A percentile compares a stretch with the other conserved stretches of the same genome.
phyloP scores from a whole-genome alignment of 495 filamentous ascomycete genomes.

The Annulohypoxylon nitens region DNA sequence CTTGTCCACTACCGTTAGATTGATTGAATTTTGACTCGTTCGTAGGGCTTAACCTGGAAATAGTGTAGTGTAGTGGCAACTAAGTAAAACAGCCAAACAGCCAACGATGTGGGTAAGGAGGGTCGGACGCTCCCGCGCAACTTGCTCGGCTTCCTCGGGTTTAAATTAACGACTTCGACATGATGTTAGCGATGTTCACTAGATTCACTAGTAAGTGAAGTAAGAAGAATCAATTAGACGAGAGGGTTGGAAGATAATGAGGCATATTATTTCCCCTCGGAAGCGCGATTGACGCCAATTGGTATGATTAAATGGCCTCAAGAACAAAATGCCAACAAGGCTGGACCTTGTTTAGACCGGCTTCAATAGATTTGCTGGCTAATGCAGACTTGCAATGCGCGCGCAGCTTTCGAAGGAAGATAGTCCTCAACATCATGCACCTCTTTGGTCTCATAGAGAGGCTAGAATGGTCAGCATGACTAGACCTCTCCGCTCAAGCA shows the following conservation, averaged over 20 bases:
- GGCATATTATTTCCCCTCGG: background rate
- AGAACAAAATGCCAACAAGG: background rate
- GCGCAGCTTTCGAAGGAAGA: background rate
- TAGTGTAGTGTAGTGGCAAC: constrained; percentile 2
- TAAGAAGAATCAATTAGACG: background rate
- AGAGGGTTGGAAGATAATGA: background rate
- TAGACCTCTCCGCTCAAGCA: background rate
- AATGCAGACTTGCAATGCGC: constrained; percentile 7
- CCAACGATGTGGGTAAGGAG: constrained; percentile 6
- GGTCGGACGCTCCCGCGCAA: background rate
- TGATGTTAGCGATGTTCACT: background rate
- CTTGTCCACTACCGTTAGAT: background rate
- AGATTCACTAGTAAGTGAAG: background rate
- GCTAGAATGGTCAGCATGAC: too few species aligned
- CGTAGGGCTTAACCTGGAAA: constrained; percentile 20
- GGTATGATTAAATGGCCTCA: background rate
- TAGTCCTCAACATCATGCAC: constrained; percentile 2
- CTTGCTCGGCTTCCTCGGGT: background rate
- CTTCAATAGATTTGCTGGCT: constrained; percentile 13
- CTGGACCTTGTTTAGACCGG: constrained; percentile 1
- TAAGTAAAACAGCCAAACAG: background rate
- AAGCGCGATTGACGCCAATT: constrained; percentile 11
- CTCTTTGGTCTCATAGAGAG: background rate
- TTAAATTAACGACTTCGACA: constrained; percentile 6
- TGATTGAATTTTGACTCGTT: constrained; percentile 8